Percentiles rank a stretch among this genome's conserved stretches.
Conservation (phyloP, 2,329 filamentous ascomycete genomes). For the Aspergillus chevalieri region DNA sequence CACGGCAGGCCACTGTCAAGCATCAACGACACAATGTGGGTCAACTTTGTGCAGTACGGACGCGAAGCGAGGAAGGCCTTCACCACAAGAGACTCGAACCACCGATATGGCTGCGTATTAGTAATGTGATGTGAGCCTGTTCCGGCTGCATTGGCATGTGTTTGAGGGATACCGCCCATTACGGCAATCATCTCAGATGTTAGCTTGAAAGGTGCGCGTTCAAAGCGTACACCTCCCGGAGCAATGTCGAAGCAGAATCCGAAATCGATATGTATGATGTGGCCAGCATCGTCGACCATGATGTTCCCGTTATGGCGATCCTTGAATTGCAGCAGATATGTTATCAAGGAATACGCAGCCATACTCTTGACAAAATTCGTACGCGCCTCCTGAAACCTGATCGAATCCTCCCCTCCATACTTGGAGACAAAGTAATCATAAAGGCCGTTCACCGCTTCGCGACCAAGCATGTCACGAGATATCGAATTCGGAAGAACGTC, state of each 20-base stretch:
- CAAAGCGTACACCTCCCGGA: slow-evolving; percentile 92
- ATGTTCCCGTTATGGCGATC: slow-evolving; percentile 99
- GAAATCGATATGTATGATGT: slow-evolving; percentile 98
- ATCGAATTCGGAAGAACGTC: slow-evolving; percentile 97
- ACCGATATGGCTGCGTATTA: slow-evolving; percentile 80
- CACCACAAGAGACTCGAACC: slow-evolving; percentile 93
- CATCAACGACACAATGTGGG: slow-evolving; percentile 89
- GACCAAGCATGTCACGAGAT: slow-evolving; percentile 95
- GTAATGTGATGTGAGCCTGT: slow-evolving; percentile 42
- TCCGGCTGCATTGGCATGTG: slow-evolving; percentile 17
- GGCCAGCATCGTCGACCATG: slow-evolving; percentile 96
- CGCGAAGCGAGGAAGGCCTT: slow-evolving; percentile 89
- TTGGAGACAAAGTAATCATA: slow-evolving; percentile 98
- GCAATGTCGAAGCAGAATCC: slow-evolving; percentile 99
- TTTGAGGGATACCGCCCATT: slow-evolving; percentile 66
- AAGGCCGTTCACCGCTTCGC: slow-evolving; percentile 93
- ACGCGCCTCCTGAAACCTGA: slow-evolving; percentile 88
- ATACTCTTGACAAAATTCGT: slow-evolving; percentile 99
- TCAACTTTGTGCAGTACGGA: slow-evolving; percentile 80
- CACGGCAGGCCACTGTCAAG: slow-evolving; percentile 92
- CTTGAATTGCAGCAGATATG: slow-evolving; percentile 96
- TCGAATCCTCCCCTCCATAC: slow-evolving; percentile 92
- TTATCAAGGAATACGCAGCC: slow-evolving; percentile 97
- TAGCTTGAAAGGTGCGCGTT: slow-evolving; percentile 96
- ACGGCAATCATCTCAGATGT: slow-evolving; percentile 98